phyloP scores from a whole-genome alignment of 1,139 yeast genomes.

The Taphrina confusa region DNA sequence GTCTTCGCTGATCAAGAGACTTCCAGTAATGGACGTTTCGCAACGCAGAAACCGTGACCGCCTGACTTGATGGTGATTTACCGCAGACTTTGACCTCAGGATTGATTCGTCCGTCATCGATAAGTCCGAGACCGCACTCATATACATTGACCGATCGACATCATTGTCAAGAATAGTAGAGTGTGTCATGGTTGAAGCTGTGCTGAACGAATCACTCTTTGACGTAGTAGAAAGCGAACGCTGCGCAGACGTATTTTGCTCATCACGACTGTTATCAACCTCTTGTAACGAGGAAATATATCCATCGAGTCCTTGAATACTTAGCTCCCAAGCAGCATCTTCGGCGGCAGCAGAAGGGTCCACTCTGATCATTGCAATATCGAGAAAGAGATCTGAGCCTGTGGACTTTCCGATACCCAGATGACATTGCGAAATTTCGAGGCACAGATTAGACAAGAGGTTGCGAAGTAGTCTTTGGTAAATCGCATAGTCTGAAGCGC shows the following conservation, averaged over 20 bases:
- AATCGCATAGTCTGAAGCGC: constrained; percentile 16
- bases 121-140: constrained; percentile 25
- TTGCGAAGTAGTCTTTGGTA: constrained; percentile 17
- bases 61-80: too few species aligned
- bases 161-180: constrained; percentile 12
- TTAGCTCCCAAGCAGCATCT: not conserved
- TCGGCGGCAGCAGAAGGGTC: not conserved
- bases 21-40: not conserved
- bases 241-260: not conserved
- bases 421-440: constrained; percentile 1
- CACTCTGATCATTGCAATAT: not conserved
- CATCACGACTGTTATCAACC: not conserved
- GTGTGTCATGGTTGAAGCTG: constrained; percentile 25
- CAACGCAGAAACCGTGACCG: too few species aligned
- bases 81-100: too few species aligned
- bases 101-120: not conserved
- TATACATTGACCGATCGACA: constrained; percentile 19
- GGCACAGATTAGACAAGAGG: not conserved
- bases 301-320: not conserved
- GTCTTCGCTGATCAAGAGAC: not conserved
- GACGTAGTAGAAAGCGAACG: not conserved
- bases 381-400: not conserved
- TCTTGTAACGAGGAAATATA: not conserved
- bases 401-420: not conserved
- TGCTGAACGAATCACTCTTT: constrained; percentile 3